Evolutionary conservation across 73 alveolate species (phyloP), one percentile per base, ranked within the genome.

Genomic region (Paramecium sonneborni): DNA sequence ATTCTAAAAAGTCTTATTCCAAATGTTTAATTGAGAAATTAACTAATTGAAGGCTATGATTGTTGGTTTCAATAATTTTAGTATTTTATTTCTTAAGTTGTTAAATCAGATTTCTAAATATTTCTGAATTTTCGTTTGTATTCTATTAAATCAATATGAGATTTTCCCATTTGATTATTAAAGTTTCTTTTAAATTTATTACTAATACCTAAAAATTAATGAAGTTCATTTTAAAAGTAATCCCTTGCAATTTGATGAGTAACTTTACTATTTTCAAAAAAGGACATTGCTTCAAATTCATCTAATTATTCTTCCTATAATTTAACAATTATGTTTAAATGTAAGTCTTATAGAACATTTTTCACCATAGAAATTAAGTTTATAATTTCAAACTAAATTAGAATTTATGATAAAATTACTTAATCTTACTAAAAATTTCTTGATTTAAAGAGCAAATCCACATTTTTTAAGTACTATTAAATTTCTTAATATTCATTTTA

Each of bases 401-500:
- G 14, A 52, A 4, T n/a, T 52, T 15, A n/a, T 23, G 18, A 15
- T 35, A 35, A 52, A 18, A 5, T 52, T 62, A 62, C 84, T 62
- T 62, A 23, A 38, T 72, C 86, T 37, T 72, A 72, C 37, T 72
- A 34, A 72, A 72, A 79, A 43, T 79, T 79, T 39, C 55, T 79
- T 1, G 44, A 30, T 34, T 46, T 79, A 44, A 79, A 79, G 4
- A 79, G n/a, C 26, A 44, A 46, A 34, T 79, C 90, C 6, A 79
- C 90, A 14, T 21, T 43, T 39, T 21, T 39, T 79, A 79, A 41
- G 55, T 39, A 79, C 7, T 79, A 43, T 15, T 38, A 28, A 23
- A 79, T 46, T 79, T 79, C 90, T 46, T 79, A 57, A 43, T 79
- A 79, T 23, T 79, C 48, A 18, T 79, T 39, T 32, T 62, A 62